phyloP scores from a whole-genome alignment of 2,329 filamentous ascomycete species.

The Venturia oleaginea region DNA sequence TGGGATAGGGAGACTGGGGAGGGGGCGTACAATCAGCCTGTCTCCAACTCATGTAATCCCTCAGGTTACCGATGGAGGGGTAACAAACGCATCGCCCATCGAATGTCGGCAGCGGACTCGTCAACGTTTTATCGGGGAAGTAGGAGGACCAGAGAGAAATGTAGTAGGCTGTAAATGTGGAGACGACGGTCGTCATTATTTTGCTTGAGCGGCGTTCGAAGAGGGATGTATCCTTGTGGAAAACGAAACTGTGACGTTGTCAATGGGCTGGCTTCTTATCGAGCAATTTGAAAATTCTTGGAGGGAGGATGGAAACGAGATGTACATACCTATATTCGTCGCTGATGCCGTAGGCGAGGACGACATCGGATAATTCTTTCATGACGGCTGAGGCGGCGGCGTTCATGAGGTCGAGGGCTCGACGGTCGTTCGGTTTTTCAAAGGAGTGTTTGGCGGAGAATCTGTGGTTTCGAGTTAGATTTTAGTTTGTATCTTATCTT shows the following conservation, averaged over 20 bases:
- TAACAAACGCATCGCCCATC: conserved; percentile 89
- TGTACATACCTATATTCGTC: conserved; percentile 72
- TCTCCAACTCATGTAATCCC: conserved; percentile 95
- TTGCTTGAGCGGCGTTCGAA: conserved; percentile 88
- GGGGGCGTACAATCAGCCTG: conserved; percentile 76
- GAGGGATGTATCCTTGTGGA: conserved; percentile 70
- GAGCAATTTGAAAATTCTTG: too few relatives aligned
- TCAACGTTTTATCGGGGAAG: conserved; percentile 63
- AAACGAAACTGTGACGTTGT: conserved; percentile 75
- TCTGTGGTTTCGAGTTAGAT: conserved; percentile 34
- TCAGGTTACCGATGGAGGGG: conserved; percentile 68
- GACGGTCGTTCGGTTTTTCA: conserved; percentile 82
- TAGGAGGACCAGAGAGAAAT: conserved; percentile 67
- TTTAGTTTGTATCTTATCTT: background rate
- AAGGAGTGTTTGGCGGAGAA: conserved; percentile 78
- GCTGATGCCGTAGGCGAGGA: conserved; percentile 84
- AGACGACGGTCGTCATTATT: conserved; percentile 81
- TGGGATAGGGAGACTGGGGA: background rate
- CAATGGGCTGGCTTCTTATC: too few relatives aligned
- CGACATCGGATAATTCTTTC: conserved; percentile 72
- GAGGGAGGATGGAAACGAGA: too few relatives aligned
- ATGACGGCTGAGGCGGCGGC: conserved; percentile 78
- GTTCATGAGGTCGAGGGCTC: conserved; percentile 91
- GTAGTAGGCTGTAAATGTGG: conserved; percentile 89
- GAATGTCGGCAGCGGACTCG: conserved; percentile 74